phyloP scores from a whole-genome alignment of 306 rosid genomes.

The Quercus variabilis region DNA sequence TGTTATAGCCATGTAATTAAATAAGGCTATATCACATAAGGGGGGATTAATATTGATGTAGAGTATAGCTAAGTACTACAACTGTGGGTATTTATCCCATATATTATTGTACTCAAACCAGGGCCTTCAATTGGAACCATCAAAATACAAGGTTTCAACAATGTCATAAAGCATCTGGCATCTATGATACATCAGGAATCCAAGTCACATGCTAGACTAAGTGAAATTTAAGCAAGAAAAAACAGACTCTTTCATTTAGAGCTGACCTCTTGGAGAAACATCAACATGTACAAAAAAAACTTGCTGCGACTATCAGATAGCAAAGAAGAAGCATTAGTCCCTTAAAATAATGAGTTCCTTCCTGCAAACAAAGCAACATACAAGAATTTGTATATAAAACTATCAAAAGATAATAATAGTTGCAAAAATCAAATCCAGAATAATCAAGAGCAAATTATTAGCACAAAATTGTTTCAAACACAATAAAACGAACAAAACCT shows the following conservation, averaged over 20 bases:
- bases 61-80: no score
- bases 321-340: slow-evolving; percentile 78
- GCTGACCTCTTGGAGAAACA: slow-evolving; percentile 30
- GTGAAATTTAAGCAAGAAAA: neutral
- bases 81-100: no score
- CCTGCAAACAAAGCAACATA: slow-evolving; percentile 45
- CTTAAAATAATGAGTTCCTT: slow-evolving; percentile 77
- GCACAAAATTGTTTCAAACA: neutral
- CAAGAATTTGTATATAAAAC: neutral
- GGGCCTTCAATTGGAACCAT: no score
- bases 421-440: neutral
- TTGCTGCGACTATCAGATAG: slow-evolving; percentile 79
- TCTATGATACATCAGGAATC: no score
- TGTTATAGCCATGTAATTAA: no score
- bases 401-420: neutral
- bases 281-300: slow-evolving; percentile 77
- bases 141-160: no score
- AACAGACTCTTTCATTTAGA: neutral
- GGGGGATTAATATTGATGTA: no score
- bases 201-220: neutral
- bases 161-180: no score
- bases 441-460: neutral
- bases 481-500: neutral
- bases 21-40: no score
- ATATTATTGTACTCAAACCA: no score